phyloP scores from a whole-genome alignment of 2,329 filamentous ascomycete genomes.

The Calonectria hawksworthii region DNA sequence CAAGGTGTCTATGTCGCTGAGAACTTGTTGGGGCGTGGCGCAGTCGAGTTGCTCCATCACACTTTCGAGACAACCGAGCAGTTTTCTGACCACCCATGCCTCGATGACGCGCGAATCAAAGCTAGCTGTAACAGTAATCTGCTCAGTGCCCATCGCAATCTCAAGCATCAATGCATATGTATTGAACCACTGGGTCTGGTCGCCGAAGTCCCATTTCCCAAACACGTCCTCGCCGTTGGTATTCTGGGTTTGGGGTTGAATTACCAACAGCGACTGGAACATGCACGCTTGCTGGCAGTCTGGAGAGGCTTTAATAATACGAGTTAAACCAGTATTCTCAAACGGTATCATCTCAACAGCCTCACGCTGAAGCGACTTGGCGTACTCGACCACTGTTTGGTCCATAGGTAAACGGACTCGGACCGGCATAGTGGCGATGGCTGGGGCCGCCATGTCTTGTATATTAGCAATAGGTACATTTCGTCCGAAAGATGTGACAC shows the following conservation, averaged over 20 bases:
- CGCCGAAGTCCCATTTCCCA: background rate
- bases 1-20: conserved; percentile 23
- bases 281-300: background rate
- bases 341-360: conserved; percentile 24
- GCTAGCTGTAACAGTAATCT: background rate
- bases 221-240: background rate
- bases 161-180: conserved; percentile 17
- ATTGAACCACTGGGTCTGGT: background rate
- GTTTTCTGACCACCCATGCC: background rate
- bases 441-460: conserved; percentile 36
- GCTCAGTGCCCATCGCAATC: background rate
- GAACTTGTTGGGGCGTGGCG: background rate
- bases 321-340: conserved; percentile 29
- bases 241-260: conserved; percentile 14
- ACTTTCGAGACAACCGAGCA: conserved; percentile 8
- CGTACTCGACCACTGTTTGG: conserved; percentile 52
- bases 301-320: background rate
- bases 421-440: conserved; percentile 33
- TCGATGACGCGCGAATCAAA: conserved; percentile 15
- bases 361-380: conserved; percentile 49
- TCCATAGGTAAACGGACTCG: conserved; percentile 43
- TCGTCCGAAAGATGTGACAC: conserved; percentile 40
- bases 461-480: conserved; percentile 40
- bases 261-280: conserved; percentile 28
- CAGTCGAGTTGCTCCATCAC: conserved; percentile 21